phyloP scores from a whole-genome alignment of 257 asterid species.

The Cynanchum wilfordii region DNA sequence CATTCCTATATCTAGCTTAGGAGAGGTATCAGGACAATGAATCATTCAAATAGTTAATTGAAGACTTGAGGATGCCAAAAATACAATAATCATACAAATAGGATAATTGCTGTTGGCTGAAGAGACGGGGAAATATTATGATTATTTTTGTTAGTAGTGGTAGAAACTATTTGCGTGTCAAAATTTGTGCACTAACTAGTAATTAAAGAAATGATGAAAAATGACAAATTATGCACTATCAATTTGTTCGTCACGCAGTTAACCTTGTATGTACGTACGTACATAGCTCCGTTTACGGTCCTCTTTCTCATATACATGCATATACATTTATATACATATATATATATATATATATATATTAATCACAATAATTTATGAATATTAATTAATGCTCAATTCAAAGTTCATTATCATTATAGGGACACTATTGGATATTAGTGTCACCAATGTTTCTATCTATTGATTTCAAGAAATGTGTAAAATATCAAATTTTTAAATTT shows the following conservation, averaged over 20 bases:
- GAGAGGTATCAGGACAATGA: too few species aligned
- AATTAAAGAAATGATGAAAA: neutral
- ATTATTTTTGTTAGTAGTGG: neutral
- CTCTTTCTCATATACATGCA: conserved; percentile 1
- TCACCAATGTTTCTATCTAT: too few species aligned
- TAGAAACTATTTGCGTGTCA: neutral
- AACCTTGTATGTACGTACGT: neutral
- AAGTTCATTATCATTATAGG: neutral
- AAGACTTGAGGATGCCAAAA: neutral
- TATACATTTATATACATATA: too few species aligned
- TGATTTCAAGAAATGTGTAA: too few species aligned
- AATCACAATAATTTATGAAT: neutral
- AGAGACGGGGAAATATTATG: neutral
- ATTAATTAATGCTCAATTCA: neutral
- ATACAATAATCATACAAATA: neutral
- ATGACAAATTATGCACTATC: neutral
- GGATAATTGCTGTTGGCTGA: neutral
- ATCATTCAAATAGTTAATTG: too few species aligned
- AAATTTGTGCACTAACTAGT: neutral
- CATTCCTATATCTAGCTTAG: too few species aligned
- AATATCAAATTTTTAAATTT: too few species aligned
- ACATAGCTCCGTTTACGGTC: conserved; percentile 3
- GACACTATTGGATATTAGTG: too few species aligned
- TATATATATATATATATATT: neutral
- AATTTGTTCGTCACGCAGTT: conserved; percentile 11